Conservation (phyloP, 371 early-diverging fungal species). For the Choanephora cucurbitarum region DNA sequence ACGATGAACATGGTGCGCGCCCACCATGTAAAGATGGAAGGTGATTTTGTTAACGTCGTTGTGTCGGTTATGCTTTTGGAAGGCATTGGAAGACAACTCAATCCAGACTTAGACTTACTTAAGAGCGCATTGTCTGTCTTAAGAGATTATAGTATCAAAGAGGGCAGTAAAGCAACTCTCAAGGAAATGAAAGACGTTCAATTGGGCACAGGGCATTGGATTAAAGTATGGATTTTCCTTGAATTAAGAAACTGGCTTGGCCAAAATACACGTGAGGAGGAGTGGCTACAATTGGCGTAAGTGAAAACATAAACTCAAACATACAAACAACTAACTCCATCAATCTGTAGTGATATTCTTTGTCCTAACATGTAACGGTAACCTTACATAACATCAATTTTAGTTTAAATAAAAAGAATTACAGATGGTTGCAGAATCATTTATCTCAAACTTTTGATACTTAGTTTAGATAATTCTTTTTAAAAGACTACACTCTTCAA, state of each 20-base stretch:
- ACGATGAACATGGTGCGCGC: conserved; percentile 85
- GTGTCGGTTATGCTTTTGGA: conserved; percentile 90
- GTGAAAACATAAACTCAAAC: background rate
- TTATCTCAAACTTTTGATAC: no score
- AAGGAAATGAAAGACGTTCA: conserved; percentile 57
- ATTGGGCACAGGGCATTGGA: conserved; percentile 49
- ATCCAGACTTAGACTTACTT: conserved; percentile 91
- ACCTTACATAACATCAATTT: no score
- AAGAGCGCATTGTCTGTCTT: conserved; percentile 80
- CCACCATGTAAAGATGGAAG: conserved; percentile 92
- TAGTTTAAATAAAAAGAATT: no score
- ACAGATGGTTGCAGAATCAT: no score
- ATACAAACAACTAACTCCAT: background rate
- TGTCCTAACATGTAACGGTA: conserved; percentile 17
- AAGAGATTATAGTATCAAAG: conserved; percentile 64
- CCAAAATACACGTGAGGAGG: conserved; percentile 43
- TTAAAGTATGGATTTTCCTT: conserved; percentile 79
- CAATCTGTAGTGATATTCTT: conserved; percentile 25
- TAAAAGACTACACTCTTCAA: no score
- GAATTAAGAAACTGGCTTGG: conserved; percentile 72
- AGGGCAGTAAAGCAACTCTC: conserved; percentile 55
- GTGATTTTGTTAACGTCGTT: conserved; percentile 91
- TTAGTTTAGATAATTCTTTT: no score
- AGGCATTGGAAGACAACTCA: conserved; percentile 90
- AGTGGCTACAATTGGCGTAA: conserved; percentile 54